Conservation (phyloP, 164 flowering plant species). For the Kingdonia uniflora region DNA sequence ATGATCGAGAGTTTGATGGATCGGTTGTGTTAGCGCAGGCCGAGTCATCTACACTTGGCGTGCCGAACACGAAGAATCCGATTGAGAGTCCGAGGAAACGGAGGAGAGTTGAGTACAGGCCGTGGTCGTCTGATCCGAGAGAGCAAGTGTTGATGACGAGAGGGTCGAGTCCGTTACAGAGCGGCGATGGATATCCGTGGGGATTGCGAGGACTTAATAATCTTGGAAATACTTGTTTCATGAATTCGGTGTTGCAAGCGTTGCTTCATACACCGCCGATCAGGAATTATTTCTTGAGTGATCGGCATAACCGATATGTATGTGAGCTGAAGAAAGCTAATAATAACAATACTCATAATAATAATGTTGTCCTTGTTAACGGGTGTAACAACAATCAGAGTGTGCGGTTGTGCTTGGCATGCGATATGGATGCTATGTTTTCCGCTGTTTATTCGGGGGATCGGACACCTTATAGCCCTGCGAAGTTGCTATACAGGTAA, state of each 20-base stretch:
- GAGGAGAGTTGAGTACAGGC: constrained; percentile 51
- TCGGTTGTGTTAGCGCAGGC: constrained; percentile 46
- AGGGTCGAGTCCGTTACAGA: constrained; percentile 31
- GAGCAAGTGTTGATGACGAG: constrained; percentile 32
- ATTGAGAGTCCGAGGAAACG: constrained; percentile 47
- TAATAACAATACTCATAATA: too few species aligned
- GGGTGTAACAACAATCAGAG: constrained; percentile 8
- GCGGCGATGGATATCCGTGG: constrained; percentile 24
- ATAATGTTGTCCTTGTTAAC: too few species aligned
- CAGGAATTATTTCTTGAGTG: constrained; percentile 77
- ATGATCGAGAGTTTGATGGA: constrained; percentile 70
- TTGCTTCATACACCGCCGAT: constrained; percentile 84
- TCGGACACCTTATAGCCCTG: constrained; percentile 72
- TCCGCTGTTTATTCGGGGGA: constrained; percentile 72
- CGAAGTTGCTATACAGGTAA: constrained; percentile 84
- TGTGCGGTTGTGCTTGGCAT: constrained; percentile 49
- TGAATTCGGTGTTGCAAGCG: constrained; percentile 93
- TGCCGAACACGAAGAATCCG: constrained; percentile 6
- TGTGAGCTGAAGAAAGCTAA: constrained; percentile 46
- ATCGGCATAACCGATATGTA: constrained; percentile 52
- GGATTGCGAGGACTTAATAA: constrained; percentile 82
- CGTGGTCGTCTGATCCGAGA: constrained; percentile 55
- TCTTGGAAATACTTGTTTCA: constrained; percentile 83
- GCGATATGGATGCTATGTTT: constrained; percentile 71
- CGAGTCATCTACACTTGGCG: constrained; percentile 19